Base-by-base conservation (phyloP, 2,329 filamentous ascomycete genomes). In the Verticillium tricorpus region DNA sequence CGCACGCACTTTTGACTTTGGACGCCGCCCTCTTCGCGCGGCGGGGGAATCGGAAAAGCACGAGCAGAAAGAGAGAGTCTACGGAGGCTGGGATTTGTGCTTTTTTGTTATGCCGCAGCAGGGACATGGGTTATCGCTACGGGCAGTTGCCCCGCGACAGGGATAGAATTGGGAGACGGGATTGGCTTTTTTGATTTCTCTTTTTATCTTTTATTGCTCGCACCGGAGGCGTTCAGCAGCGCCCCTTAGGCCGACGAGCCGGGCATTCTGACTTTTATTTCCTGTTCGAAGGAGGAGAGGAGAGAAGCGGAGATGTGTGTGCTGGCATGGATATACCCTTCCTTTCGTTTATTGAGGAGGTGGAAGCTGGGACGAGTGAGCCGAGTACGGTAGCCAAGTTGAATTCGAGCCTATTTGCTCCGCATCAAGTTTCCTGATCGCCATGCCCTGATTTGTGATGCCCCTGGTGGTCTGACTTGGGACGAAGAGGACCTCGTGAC, bases 241-340 rank as follows among this genome's bases (percentile, higher is more conserved):
- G 25, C 25, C 9, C 25, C 54, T 25, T n/a, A 50, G n/a, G 45
- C 45, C 19, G 12, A 8, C n/a, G 45, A 22, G 45, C 45, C 45
- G 45, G 45, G 19, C 45, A 50, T 9, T 22, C 22, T 22, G 45
- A 50, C n/a, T 50, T 34, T 58, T 57, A 11, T 34, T 58, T 58
- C 50, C 39, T 17, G 28, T 58, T 50, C 55, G 55, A 57, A 3
- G 40, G 19, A 22, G 37, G 57, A 39, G 37, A 58, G 39, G 35
- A 57, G 31, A 58, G 57, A 50, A 45, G 62, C 28, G 62, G 45
- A 62, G 62, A 61, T 62, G 58, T 62, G 56, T 40, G 56, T 40
- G 59, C 59, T 40, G 59, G 59, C 59, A 60, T 60, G 59, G 59
- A 63, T 63, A 63, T 61, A 61, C 60, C 62, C 62, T 61, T 62